A percentile compares a stretch with the other conserved stretches of the same genome.
Conservation (phyloP, 768 basidiomycete species). For the Tylopilus subfusipes region DNA sequence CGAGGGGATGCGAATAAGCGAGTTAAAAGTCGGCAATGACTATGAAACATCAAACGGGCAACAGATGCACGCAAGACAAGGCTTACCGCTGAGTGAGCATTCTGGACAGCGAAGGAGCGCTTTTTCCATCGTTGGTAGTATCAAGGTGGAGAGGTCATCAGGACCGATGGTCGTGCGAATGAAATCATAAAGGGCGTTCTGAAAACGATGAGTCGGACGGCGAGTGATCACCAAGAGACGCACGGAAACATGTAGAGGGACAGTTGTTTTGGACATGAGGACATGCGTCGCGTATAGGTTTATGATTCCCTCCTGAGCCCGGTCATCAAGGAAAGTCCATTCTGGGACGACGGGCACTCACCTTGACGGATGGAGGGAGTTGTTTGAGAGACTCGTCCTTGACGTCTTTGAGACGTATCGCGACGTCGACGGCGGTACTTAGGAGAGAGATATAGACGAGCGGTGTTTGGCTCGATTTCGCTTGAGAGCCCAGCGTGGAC, state of each 20-base stretch:
- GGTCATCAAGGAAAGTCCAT: background rate
- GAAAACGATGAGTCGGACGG: constrained; percentile 11
- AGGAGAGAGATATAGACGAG: constrained; percentile 49
- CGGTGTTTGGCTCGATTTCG: constrained; percentile 48
- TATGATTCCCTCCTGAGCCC: constrained; percentile 51
- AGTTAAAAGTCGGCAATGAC: constrained; percentile 58
- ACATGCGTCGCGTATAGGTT: constrained; percentile 58
- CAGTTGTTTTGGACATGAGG: constrained; percentile 62
- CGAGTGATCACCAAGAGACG: constrained; percentile 16
- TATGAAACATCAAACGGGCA: constrained; percentile 22
- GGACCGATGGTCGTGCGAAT: constrained; percentile 48
- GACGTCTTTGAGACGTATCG: too few species aligned
- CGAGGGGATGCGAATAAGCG: too few species aligned
- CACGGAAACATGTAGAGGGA: constrained; percentile 61
- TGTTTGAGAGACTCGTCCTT: constrained; percentile 40
- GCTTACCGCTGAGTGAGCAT: too few species aligned
- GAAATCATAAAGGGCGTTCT: constrained; percentile 62
- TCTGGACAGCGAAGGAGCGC: too few species aligned
- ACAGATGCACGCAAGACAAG: background rate
- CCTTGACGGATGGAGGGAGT: constrained; percentile 48
- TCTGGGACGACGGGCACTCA: constrained; percentile 13
- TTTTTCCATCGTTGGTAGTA: too few species aligned
- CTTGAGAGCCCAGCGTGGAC: constrained; percentile 45
- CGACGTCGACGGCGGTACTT: constrained; percentile 67
- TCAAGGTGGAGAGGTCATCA: constrained; percentile 52